phyloP scores from a whole-genome alignment of 352 stramenopile genomes.

The Globisporangium emineosum region DNA sequence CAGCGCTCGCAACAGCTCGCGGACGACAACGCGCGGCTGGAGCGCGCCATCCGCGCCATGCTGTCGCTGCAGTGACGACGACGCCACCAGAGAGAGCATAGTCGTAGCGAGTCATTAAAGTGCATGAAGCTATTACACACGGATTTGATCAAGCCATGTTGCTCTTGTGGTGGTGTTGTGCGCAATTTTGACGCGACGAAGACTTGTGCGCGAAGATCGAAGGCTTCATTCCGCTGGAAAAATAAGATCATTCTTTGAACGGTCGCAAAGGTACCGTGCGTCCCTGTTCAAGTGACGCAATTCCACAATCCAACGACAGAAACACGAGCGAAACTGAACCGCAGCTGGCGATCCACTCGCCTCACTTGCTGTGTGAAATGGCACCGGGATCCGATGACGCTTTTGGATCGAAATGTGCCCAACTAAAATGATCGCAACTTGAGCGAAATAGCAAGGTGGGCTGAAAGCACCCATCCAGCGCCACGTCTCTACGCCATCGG shows the following conservation, averaged over 20 bases:
- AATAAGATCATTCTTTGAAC: slow-evolving; percentile 17
- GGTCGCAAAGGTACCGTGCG: not conserved
- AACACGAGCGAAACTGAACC: slow-evolving; percentile 5
- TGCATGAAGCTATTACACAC: not conserved
- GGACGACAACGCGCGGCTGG: slow-evolving; percentile 11
- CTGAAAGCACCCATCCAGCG: slow-evolving; percentile 7
- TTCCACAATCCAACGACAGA: slow-evolving; percentile 11
- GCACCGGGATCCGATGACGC: not conserved
- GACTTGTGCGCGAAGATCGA: not conserved
- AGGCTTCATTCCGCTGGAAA: not conserved
- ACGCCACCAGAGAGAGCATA: no score
- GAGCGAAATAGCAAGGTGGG: not conserved
- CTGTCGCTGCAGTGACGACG: not conserved
- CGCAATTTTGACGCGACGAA: not conserved
- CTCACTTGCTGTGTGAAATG: not conserved
- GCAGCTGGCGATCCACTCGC: not conserved
- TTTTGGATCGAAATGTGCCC: not conserved
- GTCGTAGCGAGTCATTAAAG: not conserved
- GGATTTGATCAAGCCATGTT: slow-evolving; percentile 2
- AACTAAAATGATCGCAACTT: not conserved
- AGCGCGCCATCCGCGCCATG: slow-evolving; percentile 3
- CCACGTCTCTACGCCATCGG: slow-evolving; percentile 8
- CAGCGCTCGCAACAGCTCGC: slow-evolving; percentile 4
- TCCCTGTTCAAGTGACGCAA: not conserved
- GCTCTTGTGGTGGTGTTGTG: not conserved